Conservation (phyloP, 164 flowering plant species). For the Chimonanthus praecox region DNA sequence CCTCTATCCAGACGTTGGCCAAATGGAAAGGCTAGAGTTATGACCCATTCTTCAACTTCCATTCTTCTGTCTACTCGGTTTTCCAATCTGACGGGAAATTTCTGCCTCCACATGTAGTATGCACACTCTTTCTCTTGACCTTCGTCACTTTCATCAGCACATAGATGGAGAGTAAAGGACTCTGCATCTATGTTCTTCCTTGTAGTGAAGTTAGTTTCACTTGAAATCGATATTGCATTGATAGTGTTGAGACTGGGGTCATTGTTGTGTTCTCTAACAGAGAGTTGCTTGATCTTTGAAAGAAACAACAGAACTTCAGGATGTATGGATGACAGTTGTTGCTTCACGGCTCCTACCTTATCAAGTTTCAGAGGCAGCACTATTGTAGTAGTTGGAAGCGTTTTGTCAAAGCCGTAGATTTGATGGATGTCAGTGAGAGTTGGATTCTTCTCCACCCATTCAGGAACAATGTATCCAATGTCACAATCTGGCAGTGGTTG, state of each 20-base stretch:
- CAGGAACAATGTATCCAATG: conserved; percentile 70
- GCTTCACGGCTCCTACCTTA: conserved; percentile 52
- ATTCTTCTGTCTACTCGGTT: conserved; percentile 32
- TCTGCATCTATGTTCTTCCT: conserved; percentile 62
- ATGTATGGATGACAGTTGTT: conserved; percentile 53
- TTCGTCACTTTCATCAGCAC: conserved; percentile 30
- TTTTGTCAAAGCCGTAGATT: conserved; percentile 32
- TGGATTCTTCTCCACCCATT: conserved; percentile 65
- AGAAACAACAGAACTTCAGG: conserved; percentile 64
- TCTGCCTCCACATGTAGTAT: conserved; percentile 67
- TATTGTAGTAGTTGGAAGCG: conserved; percentile 46
- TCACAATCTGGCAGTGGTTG: conserved; percentile 41
- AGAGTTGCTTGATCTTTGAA: conserved; percentile 50
- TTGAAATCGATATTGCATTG: conserved; percentile 43
- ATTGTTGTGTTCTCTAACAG: conserved; percentile 38
- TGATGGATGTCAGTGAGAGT: conserved; percentile 31
- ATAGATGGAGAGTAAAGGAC: conserved; percentile 52
- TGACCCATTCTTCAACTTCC: conserved; percentile 48
- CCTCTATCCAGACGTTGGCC: conserved; percentile 38
- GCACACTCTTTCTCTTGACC: conserved; percentile 26
- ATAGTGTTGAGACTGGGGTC: conserved; percentile 38
- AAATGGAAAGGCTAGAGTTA: conserved; percentile 54
- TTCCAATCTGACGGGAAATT: conserved; percentile 46
- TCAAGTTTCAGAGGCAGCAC: conserved; percentile 58
- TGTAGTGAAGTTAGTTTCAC: conserved; percentile 36